phyloP scores from a whole-genome alignment of 208 protist genomes.

The Chromosphaera perkinsii region DNA sequence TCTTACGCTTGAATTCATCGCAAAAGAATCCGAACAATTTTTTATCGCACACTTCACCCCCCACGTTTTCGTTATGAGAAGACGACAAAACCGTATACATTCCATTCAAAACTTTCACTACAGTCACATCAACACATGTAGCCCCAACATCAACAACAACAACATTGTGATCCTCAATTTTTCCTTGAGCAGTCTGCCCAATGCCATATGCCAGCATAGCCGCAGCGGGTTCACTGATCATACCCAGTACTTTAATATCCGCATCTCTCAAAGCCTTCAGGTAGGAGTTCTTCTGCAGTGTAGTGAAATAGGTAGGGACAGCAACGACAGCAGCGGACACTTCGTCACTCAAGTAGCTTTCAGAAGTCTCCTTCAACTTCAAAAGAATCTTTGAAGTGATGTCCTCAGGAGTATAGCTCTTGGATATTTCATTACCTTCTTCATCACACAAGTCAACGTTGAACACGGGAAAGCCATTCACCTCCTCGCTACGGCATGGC shows the following conservation, averaged over 20 bases:
- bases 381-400: neutral
- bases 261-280: conserved; percentile 93
- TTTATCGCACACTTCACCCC: conserved; percentile 35
- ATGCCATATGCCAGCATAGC: conserved; percentile 96
- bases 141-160: conserved; percentile 35
- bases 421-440: no score
- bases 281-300: conserved; percentile 89
- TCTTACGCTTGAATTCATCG: conserved; percentile 10
- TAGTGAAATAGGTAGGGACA: conserved; percentile 97
- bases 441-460: no score
- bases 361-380: conserved; percentile 9
- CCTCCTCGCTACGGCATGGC: no score
- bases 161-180: neutral
- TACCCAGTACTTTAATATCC: conserved; percentile 92
- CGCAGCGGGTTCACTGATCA: conserved; percentile 99
- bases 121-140: conserved; percentile 25
- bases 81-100: conserved; percentile 27
- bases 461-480: no score
- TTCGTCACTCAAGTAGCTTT: conserved; percentile 59
- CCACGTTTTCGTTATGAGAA: conserved; percentile 8
- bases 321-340: conserved; percentile 92
- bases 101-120: conserved; percentile 24
- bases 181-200: conserved; percentile 45
- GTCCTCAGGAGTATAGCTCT: no score
- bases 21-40: conserved; percentile 21